Base-by-base conservation (phyloP, 73 alveolate species). In the Durusdinium trenchii region DNA sequence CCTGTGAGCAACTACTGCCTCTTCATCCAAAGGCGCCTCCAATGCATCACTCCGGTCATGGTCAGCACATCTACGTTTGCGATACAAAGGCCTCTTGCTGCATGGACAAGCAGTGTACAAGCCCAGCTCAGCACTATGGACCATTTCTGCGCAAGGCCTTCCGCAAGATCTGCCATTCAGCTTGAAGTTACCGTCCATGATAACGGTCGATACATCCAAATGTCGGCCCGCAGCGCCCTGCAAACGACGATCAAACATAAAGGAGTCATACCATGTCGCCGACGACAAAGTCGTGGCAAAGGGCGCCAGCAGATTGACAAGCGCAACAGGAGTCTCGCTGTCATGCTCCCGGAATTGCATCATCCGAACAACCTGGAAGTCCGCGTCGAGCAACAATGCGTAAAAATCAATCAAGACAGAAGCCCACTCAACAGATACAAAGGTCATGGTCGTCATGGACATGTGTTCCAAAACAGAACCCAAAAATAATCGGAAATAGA, bases 121-220 rank as follows among this genome's bases (percentile, higher is more conserved):
- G 12, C 62, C 62, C 2, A 86, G 95, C 45, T 38, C 47, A 42
- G 83, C 42, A 60, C 54, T 28, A 38, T 42, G 62, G 0, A 32
- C 82, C 30, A 38, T 6, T 30, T 57, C 83, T 0, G 95, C 95
- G 9, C 9, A 42, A 5, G 48, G 64, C 5, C 95, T 23, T n/a
- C 64, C 51, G 47, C 95, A 86, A 0, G 2, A 0, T 14, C 82
- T 3, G 18, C 64, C 64, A 7, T 23, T 10, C n/a, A 86, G 82
- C 16, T 86, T 86, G 83, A 86, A 0, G 32, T 86, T 86, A 43
- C 95, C 95, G 38, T 57, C 83, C 47, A 60, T 30, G 6, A 86
- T 28, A 7, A 86, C 20, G 6, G 52, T 10, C 1, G 64, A 28
- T 23, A 61, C 1, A 43, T 86, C 95, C 38, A 9, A 1, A 7